A percentile compares a stretch with the other conserved stretches of the same genome.
These are phyloP conservation scores for Blastobotrys attinorum DNA, from an alignment of 805 yeast genomes.

Conservation along the genomic window DNA sequence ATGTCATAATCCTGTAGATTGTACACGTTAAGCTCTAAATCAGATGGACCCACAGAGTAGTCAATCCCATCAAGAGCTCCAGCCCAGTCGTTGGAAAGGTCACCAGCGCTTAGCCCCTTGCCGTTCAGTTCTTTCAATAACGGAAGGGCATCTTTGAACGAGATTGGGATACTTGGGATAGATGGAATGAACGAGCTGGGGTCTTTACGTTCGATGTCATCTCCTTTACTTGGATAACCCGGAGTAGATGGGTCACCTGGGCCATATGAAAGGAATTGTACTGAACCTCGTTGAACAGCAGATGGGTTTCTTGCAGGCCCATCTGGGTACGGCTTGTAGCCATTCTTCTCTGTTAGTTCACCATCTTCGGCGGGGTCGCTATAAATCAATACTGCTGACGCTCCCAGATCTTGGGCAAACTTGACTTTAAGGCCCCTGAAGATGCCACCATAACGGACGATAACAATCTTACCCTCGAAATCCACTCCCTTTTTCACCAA, in stretches of 20 bases:
- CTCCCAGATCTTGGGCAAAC: slow-evolving; percentile 67
- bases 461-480: slow-evolving; percentile 51
- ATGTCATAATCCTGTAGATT: slow-evolving; percentile 56
- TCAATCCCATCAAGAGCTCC: slow-evolving; percentile 39
- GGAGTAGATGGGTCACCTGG: slow-evolving; percentile 83
- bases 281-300: slow-evolving; percentile 70
- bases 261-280: slow-evolving; percentile 47
- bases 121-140: slow-evolving; percentile 53
- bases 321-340: slow-evolving; percentile 57
- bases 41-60: slow-evolving; percentile 47
- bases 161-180: slow-evolving; percentile 67
- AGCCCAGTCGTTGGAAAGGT: slow-evolving; percentile 38
- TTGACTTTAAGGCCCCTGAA: slow-evolving; percentile 71
- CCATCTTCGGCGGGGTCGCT: slow-evolving; percentile 60
- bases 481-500: slow-evolving; percentile 42
- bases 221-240: slow-evolving; percentile 48
- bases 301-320: slow-evolving; percentile 77
- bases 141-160: slow-evolving; percentile 55
- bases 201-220: slow-evolving; percentile 38
- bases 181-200: slow-evolving; percentile 47
- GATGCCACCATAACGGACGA: slow-evolving; percentile 57
- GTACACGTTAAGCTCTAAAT: slow-evolving; percentile 42
- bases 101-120: slow-evolving; percentile 37
- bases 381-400: slow-evolving; percentile 57
- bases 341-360: slow-evolving; percentile 42